A percentile compares a stretch with the other conserved stretches of the same genome.
Evolutionary conservation across 176 grass and related monocot genomes (phyloP).

Genomic region (Paspalum notatum): DNA sequence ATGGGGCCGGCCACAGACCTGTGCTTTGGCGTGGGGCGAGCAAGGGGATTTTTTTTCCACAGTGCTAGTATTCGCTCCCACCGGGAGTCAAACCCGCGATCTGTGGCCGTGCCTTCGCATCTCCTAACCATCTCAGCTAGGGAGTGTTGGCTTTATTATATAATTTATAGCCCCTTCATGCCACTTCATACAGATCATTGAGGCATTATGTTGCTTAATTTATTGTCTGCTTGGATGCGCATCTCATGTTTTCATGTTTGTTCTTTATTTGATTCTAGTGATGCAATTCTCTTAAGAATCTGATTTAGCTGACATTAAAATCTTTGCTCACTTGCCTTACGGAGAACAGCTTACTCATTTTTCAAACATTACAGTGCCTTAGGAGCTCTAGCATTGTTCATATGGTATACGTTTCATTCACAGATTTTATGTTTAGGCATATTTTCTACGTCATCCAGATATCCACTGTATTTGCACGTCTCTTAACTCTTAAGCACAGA

Average conservation of each 20-base stretch:
- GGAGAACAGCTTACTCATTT: neutral
- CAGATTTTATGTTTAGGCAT: neutral
- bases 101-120: too few relatives aligned
- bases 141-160: too few relatives aligned
- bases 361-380: neutral
- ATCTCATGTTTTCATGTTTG: neutral
- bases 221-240: slow-evolving; percentile 9
- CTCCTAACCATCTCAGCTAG: too few relatives aligned
- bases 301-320: neutral
- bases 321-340: slow-evolving; percentile 6
- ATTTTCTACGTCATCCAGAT: slow-evolving; percentile 8
- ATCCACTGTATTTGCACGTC: slow-evolving; percentile 7
- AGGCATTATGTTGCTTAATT: slow-evolving; percentile 12
- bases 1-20: too few relatives aligned
- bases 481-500: neutral
- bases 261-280: slow-evolving; percentile 26
- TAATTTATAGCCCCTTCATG: slow-evolving; percentile 9
- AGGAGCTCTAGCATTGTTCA: neutral
- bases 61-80: too few relatives aligned
- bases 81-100: too few relatives aligned
- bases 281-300: neutral
- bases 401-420: slow-evolving; percentile 21
- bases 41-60: too few relatives aligned
- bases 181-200: slow-evolving; percentile 13
- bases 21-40: too few relatives aligned